Evolutionary conservation across 2,329 filamentous ascomycete species (phyloP).

Genomic region (Ceratocystis diversiconidia): DNA sequence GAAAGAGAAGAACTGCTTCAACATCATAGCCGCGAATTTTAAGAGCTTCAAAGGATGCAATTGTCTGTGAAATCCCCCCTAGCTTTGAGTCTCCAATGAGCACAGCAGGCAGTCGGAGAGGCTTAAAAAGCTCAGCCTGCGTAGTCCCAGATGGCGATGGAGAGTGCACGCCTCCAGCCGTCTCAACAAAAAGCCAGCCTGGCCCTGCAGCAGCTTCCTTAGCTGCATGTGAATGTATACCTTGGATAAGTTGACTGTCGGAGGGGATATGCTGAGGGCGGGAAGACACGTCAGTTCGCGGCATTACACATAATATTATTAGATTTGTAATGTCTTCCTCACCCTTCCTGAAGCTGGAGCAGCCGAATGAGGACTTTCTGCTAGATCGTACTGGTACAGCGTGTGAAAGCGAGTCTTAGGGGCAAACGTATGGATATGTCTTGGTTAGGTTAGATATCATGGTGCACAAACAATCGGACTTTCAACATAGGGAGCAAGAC

Average conservation of each 20-base stretch:
- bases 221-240: conserved; percentile 33
- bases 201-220: conserved; percentile 30
- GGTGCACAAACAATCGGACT: not conserved
- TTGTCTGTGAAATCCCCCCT: conserved; percentile 67
- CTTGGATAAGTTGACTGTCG: conserved; percentile 35
- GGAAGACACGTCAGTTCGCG: not conserved
- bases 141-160: conserved; percentile 61
- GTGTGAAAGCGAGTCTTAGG: conserved; percentile 36
- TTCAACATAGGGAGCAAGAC: not conserved
- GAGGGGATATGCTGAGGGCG: conserved; percentile 33
- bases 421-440: conserved; percentile 49
- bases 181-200: conserved; percentile 61
- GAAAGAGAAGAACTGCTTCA: conserved; percentile 54
- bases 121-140: conserved; percentile 64
- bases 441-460: conserved; percentile 23
- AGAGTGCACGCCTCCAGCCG: conserved; percentile 69
- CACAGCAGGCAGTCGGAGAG: conserved; percentile 57
- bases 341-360: conserved; percentile 37
- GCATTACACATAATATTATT: not conserved
- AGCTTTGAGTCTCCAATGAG: conserved; percentile 62
- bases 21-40: conserved; percentile 67
- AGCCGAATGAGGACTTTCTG: conserved; percentile 66
- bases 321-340: conserved; percentile 14
- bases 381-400: conserved; percentile 57
- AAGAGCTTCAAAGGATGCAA: conserved; percentile 67